Base-by-base conservation (phyloP, 2,329 filamentous ascomycete genomes). In the Pseudogymnoascus sp. region DNA sequence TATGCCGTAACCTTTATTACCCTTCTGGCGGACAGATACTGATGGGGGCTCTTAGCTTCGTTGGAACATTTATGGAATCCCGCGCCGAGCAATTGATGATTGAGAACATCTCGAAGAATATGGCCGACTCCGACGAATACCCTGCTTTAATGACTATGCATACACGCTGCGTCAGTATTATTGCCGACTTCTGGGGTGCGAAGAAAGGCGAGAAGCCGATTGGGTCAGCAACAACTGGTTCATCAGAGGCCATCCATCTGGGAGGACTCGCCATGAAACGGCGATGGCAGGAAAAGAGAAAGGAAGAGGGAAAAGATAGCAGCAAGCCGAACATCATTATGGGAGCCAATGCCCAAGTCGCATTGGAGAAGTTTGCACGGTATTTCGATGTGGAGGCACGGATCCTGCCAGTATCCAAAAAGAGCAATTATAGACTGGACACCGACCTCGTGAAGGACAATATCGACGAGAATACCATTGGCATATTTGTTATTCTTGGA, bases 391-490 rank as follows among this genome's bases (percentile, higher is more conserved):
- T 90, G 37, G 86, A 90, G 68, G 81, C 84, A 22, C 78, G 81
- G 53, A 87, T 87, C 62, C 73, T 86, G 57, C 84, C 82, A 15
- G 86, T 87, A 9, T 84, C 78, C 59, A 77, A 80, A 65, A 80
- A 83, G 69, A 86, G 82, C 62, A 76, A 79, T 6, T 87, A 78
- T 68, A 75, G 84, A 33, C 76, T 90, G 6, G 85, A 90, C 65
- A 82, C 86, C 0, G 77, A 82, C 3, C 72, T 85, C 25, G 83
- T 89, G 1, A 82, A 80, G 67, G 71, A 89, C 66, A 86, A 87
- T 64, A 79, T 90, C 35, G 86, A 90, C 64, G 87, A 90, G 72
- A 90, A 90, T 66, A 90, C 87, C 0, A 89, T 90, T 66, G 87
- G 87, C n/a, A 76, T 90, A 0, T 90, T 88, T 68, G 84, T 87